A percentile compares a stretch with the other conserved stretches of the same genome.
Evolutionary conservation across 2,329 filamentous ascomycete genomes (phyloP).

Genomic region (Penicillium digitatum): DNA sequence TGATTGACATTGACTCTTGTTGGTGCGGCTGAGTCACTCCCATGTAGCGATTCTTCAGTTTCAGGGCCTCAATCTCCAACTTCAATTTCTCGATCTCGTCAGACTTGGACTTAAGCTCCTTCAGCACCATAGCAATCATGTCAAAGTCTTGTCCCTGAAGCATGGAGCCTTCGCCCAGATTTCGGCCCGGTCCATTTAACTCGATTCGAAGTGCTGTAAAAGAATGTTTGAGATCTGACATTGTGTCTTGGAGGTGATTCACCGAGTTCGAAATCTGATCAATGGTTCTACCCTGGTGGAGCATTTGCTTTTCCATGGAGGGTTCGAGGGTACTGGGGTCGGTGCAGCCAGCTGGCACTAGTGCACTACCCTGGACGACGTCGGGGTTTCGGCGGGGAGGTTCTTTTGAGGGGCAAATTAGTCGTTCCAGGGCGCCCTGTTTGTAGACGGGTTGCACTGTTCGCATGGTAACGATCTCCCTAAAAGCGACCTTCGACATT

Average conservation of each 20-base stretch:
- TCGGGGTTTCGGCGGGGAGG: constrained; percentile 17
- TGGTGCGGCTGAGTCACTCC: constrained; percentile 26
- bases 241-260: constrained; percentile 38
- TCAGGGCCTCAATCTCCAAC: constrained; percentile 38
- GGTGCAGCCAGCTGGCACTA: constrained; percentile 21
- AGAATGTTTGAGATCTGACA: constrained; percentile 39
- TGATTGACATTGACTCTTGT: constrained; percentile 7
- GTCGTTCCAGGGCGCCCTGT: constrained; percentile 32
- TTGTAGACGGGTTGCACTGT: constrained; percentile 36
- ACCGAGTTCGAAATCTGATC: constrained; percentile 40
- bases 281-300: constrained; percentile 36
- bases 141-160: constrained; percentile 29
- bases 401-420: constrained; percentile 27
- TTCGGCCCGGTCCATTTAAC: constrained; percentile 30
- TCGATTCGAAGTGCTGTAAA: constrained; percentile 39
- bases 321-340: constrained; percentile 19
- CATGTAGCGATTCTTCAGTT: constrained; percentile 34
- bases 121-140: constrained; percentile 39
- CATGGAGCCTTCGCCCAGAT: constrained; percentile 19
- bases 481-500: constrained; percentile 37
- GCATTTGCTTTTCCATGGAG: constrained; percentile 34
- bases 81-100: constrained; percentile 40
- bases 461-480: constrained; percentile 40
- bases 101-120: constrained; percentile 38
- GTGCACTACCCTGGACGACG: constrained; percentile 20